Evolutionary conservation across 2,329 filamentous ascomycete species (phyloP).

Genomic region (Aspergillus fischeri): DNA sequence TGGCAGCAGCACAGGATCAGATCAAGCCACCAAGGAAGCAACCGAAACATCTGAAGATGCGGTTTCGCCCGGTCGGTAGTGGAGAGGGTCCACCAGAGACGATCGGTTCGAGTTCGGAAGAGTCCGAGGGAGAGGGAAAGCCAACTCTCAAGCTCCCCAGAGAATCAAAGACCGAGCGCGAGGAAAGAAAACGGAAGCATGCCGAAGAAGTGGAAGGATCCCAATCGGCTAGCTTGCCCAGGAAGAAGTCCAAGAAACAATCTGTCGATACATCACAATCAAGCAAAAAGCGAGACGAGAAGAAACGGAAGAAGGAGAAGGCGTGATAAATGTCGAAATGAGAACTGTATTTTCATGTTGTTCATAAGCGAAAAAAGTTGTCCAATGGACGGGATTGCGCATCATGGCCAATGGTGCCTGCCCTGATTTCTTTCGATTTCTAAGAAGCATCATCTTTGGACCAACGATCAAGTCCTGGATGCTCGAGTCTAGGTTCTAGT

Average conservation of each 20-base stretch:
- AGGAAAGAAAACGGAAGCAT: slow-evolving; percentile 38
- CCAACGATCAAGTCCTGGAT: not conserved
- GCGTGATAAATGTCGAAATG: not conserved
- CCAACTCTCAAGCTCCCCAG: slow-evolving; percentile 29
- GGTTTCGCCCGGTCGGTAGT: slow-evolving; percentile 42
- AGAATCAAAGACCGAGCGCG: slow-evolving; percentile 21
- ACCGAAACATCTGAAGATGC: slow-evolving; percentile 43
- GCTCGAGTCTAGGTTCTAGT: too few species aligned
- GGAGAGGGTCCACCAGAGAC: slow-evolving; percentile 28
- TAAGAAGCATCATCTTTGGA: not conserved
- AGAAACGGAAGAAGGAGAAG: slow-evolving; percentile 39
- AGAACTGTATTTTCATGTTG: not conserved
- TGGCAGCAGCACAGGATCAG: slow-evolving; percentile 23
- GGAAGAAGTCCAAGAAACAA: slow-evolving; percentile 41
- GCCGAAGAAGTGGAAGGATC: slow-evolving; percentile 26
- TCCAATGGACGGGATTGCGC: slow-evolving; percentile 27
- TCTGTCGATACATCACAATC: slow-evolving; percentile 13
- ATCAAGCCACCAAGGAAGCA: slow-evolving; percentile 38
- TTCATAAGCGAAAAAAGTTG: slow-evolving; percentile 11
- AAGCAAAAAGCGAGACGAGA: slow-evolving; percentile 37
- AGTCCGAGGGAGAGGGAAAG: slow-evolving; percentile 33
- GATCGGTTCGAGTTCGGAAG: slow-evolving; percentile 33
- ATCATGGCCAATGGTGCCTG: slow-evolving; percentile 36
- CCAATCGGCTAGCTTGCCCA: slow-evolving; percentile 21
- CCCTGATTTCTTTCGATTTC: not conserved